Evolutionary conservation across 441 rosid genomes (phyloP).

Genomic region (Biscutella auriculata): DNA sequence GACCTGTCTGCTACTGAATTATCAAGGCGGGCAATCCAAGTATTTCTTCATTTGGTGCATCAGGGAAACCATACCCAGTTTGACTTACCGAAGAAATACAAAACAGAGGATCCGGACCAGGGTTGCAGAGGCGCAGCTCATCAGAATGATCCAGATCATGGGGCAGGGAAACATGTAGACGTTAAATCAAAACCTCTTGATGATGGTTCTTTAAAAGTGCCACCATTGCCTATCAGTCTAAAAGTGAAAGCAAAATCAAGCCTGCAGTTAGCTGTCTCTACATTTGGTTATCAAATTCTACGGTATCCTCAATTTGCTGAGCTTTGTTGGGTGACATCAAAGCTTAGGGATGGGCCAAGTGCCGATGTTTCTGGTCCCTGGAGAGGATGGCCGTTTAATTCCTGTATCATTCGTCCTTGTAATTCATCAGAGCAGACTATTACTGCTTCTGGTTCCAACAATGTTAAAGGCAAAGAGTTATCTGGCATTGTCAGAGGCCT

Average conservation of each 20-base stretch:
- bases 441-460: slow-evolving; percentile 36
- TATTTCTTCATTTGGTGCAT: slow-evolving; percentile 56
- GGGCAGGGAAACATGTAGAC: slow-evolving; percentile 21
- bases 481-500: slow-evolving; percentile 72
- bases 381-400: slow-evolving; percentile 96
- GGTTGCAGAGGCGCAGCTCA: slow-evolving; percentile 14
- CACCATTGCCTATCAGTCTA: slow-evolving; percentile 34
- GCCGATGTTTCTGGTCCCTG: slow-evolving; percentile 70
- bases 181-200: slow-evolving; percentile 22
- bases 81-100: slow-evolving; percentile 19
- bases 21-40: slow-evolving; percentile 52
- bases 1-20: slow-evolving; percentile 51
- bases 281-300: slow-evolving; percentile 83
- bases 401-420: slow-evolving; percentile 69
- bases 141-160: slow-evolving; percentile 15
- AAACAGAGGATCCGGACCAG: slow-evolving; percentile 19
- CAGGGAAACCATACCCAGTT: slow-evolving; percentile 38
- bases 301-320: slow-evolving; percentile 92
- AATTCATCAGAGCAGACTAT: slow-evolving; percentile 32
- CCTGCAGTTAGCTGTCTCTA: slow-evolving; percentile 56
- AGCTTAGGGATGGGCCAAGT: slow-evolving; percentile 85
- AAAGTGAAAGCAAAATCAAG: slow-evolving; percentile 61
- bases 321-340: slow-evolving; percentile 94
- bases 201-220: slow-evolving; percentile 28
- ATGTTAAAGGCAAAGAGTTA: slow-evolving; percentile 49